Evolutionary conservation across 2,329 filamentous ascomycete genomes (phyloP), one percentile per base, ranked within the genome.

Genomic region (Diaporthe vaccinii): DNA sequence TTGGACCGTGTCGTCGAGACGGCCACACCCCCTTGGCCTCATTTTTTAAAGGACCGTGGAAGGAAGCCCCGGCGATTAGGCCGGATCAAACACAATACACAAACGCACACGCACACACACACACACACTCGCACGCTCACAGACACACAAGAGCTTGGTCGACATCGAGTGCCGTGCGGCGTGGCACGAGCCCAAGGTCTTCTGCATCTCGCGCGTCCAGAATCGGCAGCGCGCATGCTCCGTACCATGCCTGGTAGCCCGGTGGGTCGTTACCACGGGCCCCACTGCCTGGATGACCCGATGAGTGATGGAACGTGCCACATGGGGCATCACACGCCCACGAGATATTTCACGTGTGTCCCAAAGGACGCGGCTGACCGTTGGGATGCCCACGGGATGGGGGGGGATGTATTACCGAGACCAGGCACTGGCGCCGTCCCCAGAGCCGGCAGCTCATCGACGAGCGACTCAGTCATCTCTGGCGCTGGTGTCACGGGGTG

Each of bases 321-420:
- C 62, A 51, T 4, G 44, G 20, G 62, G 39, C 2, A 25, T 17
- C 2, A 51, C 41, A 70, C 53, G 41, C 25, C 46, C 44, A 36
- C 46, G 22, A 20, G 25, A 73, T 39, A 57, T 58, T 70, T 61
- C 61, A 61, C 72, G 74, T 58, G 62, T 75, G 61, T 9, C 28
- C 25, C 59, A 36, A n/a, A 22, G 31, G 55, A 74, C 62, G 57
- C 61, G 46, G 72, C 55, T 62, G 55, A 55, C 55, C 57, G 55
- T 34, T 46, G 69, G 53, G 15, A 4, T 17, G 14, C n/a, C 20
- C 20, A 7, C 44, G 36, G 57, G 15, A 44, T 46, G 25, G 2
- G 22, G 34, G 31, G 31, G 31, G 25, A 34, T 57, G 8, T n/a
- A 36, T 31, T 22, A 55, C 34, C 41, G 20, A 46, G 8, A 20